Percentiles rank a stretch among this genome's conserved stretches.
Evolutionary conservation across 148 eudicot species (phyloP).

Genomic region (Rhododendron williamsianum): DNA sequence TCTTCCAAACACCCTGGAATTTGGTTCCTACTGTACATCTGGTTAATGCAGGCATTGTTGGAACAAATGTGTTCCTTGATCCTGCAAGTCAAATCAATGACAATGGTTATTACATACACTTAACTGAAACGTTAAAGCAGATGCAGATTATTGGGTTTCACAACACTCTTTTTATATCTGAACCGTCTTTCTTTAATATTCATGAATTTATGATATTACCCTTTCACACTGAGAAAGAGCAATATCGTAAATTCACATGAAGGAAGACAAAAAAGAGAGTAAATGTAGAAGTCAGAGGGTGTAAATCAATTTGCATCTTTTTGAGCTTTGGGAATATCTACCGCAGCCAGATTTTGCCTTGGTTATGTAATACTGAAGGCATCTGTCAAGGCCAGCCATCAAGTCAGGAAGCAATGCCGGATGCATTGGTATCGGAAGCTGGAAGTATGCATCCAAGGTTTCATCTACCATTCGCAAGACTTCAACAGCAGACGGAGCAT

Average conservation of each 20-base stretch:
- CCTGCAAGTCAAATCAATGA: slow-evolving; percentile 40
- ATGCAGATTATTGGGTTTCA: not conserved
- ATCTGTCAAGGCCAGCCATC: slow-evolving; percentile 79
- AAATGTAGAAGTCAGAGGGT: not conserved
- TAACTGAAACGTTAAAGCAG: not conserved
- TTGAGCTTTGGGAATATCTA: slow-evolving; percentile 25
- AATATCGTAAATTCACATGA: not conserved
- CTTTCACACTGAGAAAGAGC: not conserved
- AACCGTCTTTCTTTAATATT: not conserved
- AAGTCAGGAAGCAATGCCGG: slow-evolving; percentile 87
- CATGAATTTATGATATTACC: not conserved
- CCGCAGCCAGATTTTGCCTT: slow-evolving; percentile 95
- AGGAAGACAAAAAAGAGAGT: not conserved
- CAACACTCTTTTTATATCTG: not conserved
- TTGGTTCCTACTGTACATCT: slow-evolving; percentile 70
- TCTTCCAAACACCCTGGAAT: slow-evolving; percentile 67
- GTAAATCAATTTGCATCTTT: not conserved
- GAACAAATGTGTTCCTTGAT: slow-evolving; percentile 69
- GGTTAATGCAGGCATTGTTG: slow-evolving; percentile 91
- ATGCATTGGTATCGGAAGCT: slow-evolving; percentile 92
- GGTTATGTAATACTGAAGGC: slow-evolving; percentile 68
- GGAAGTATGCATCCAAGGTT: slow-evolving; percentile 80
- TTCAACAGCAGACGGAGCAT: slow-evolving; percentile 86
- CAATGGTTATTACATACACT: not conserved
- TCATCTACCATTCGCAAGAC: slow-evolving; percentile 67